A percentile compares a stretch with the other conserved stretches of the same genome.
These are phyloP conservation scores for Xylariomycetidae sp. DNA, from an alignment of 2,329 filamentous ascomycete genomes.

Conservation along the genomic window DNA sequence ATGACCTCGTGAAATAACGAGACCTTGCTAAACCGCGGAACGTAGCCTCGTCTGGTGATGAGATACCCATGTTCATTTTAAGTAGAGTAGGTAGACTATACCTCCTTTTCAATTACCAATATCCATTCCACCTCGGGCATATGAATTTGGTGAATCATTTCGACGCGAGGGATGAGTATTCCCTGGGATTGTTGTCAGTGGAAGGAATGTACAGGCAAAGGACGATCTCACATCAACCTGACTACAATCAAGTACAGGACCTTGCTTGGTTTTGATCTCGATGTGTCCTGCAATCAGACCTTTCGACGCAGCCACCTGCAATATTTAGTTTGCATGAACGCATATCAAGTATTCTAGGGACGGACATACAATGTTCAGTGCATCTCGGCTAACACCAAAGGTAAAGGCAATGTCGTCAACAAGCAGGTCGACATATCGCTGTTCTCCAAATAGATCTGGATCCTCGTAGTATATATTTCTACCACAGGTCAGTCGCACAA, in stretches of 20 bases:
- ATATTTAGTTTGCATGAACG: too few relatives aligned
- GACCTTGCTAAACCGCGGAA: conserved; percentile 63
- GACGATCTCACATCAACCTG: too few relatives aligned
- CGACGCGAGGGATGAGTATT: conserved; percentile 52
- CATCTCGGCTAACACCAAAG: conserved; percentile 57
- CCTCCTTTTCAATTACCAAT: conserved; percentile 77
- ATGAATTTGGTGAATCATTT: conserved; percentile 45
- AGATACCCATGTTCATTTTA: too few relatives aligned
- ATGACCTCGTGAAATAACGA: conserved; percentile 46
- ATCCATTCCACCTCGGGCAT: conserved; percentile 56
- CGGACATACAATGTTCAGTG: conserved; percentile 63
- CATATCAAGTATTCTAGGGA: too few relatives aligned
- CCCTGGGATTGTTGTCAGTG: too few relatives aligned
- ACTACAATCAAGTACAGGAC: conserved; percentile 23
- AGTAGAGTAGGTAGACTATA: conserved; percentile 26
- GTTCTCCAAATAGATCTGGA: conserved; percentile 64
- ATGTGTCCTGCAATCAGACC: conserved; percentile 63
- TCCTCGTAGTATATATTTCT: conserved; percentile 81
- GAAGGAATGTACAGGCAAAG: too few relatives aligned
- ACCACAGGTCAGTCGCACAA: too few relatives aligned
- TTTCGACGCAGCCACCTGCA: conserved; percentile 69
- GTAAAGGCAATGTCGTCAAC: conserved; percentile 72
- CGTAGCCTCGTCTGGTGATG: too few relatives aligned
- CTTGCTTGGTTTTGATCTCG: conserved; percentile 28
- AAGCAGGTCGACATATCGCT: conserved; percentile 64